Conservation (phyloP, 2,329 filamentous ascomycete genomes). For the Diaporthe caulivora region DNA sequence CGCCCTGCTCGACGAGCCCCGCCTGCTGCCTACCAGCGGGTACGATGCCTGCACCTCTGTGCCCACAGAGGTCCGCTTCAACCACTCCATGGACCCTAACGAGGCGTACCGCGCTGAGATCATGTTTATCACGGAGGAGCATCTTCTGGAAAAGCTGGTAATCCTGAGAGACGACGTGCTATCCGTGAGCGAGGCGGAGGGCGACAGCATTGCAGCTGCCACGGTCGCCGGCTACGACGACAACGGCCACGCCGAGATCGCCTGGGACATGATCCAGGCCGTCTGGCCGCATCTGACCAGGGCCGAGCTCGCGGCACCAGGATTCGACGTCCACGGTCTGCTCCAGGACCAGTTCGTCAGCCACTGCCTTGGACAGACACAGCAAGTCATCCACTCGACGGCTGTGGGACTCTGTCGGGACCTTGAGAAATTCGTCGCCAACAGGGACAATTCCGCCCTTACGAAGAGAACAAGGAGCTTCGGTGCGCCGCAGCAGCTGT, state of each 20-base stretch:
- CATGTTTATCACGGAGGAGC: slow-evolving; percentile 64
- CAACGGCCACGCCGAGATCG: not conserved
- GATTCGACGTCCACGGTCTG: not conserved
- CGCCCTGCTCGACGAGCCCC: slow-evolving; percentile 66
- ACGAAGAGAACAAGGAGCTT: not conserved
- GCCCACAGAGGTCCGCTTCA: slow-evolving; percentile 71
- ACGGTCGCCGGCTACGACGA: not conserved
- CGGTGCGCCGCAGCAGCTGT: not conserved
- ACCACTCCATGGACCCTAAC: slow-evolving; percentile 54
- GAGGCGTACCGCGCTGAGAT: slow-evolving; percentile 60
- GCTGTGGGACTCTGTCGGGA: not conserved
- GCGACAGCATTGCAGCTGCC: not conserved
- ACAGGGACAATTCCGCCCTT: not conserved
- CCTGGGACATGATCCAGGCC: slow-evolving; percentile 8
- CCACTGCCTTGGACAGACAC: not conserved
- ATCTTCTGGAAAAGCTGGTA: slow-evolving; percentile 66
- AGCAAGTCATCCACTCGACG: not conserved
- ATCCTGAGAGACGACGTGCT: slow-evolving; percentile 47
- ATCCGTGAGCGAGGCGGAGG: not conserved
- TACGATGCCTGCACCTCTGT: slow-evolving; percentile 73
- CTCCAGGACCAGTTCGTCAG: not conserved
- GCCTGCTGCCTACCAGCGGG: slow-evolving; percentile 57
- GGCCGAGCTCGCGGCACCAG: not conserved
- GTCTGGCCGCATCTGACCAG: not conserved
- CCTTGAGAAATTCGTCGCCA: not conserved